Base-by-base conservation (phyloP, 2,329 filamentous ascomycete genomes). In the Esteya vermicola region DNA sequence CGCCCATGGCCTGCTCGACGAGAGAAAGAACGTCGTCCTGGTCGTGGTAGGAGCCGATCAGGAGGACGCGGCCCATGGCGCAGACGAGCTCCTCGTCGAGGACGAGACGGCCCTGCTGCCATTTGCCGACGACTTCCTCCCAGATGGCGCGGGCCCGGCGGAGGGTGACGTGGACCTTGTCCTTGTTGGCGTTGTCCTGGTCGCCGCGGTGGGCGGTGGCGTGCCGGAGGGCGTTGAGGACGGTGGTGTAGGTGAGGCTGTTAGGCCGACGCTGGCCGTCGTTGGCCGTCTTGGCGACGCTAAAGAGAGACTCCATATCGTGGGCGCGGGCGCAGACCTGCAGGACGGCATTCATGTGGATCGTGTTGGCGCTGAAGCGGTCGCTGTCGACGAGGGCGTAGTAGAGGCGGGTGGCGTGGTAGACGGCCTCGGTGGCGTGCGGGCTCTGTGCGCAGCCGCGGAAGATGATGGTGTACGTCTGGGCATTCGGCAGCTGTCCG, bases 341-440 rank as follows among this genome's bases (percentile, higher is more conserved):
- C 33, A 98, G 64, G n/a, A 86, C 75, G 9, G 88, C 84, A 55
- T 98, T 98, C 46, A 84, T 76, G 53, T 96, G 91, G 42, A 85
- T 81, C 27, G 79, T 81, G 48, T 78, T 83, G 14, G 83, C 81
- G 47, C 77, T 68, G 38, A 93, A 65, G 8, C 68, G 65, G 1
- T 72, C 75, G 27, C 74, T 68, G 5, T 67, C 68, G 30, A 70
- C 67, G 61, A 96, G 81, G 40, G 75, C 75, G 48, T 84, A 72
- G 62, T 93, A 96, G 38, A 94, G 66, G 43, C 73, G 72, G 34
- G 88, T 58, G 0, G 85, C 85, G 48, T 81, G 78, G 41, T 66
- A 57, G 6, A 91, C 68, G 36, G 77, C 77, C 23, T 73, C 57
- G 33, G 70, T 63, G 1, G 67, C 59, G 43, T 80, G 70, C 2